These are phyloP conservation scores for Colletotrichum sp. DNA, from an alignment of 2,329 filamentous ascomycete genomes.

Conservation along the genomic window DNA sequence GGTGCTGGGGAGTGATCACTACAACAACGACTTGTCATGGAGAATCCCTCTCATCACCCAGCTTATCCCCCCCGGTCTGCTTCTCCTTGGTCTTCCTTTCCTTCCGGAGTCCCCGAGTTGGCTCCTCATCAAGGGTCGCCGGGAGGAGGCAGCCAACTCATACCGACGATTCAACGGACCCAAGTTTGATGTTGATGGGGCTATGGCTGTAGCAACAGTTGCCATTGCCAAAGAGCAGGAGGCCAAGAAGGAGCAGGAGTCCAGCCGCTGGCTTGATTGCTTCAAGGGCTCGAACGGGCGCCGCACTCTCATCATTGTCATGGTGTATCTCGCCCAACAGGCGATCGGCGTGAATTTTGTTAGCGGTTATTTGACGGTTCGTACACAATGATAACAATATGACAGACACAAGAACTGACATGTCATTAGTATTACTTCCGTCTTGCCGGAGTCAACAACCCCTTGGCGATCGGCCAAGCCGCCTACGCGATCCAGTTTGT, in stretches of 20 bases:
- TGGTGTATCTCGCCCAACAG: constrained; percentile 36
- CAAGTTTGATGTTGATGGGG: constrained; percentile 28
- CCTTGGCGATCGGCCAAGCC: constrained; percentile 31
- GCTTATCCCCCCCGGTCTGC: constrained; percentile 28
- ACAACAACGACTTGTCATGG: constrained; percentile 30
- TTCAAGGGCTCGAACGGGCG: constrained; percentile 31
- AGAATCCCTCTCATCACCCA: constrained; percentile 34
- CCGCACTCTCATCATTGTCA: constrained; percentile 32
- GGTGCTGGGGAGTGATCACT: constrained; percentile 1
- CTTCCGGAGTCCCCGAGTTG: constrained; percentile 26
- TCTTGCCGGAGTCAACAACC: constrained; percentile 31
- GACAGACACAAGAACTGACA: not conserved
- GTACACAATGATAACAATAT: not conserved
- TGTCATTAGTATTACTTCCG: constrained; percentile 28
- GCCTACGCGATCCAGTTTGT: constrained; percentile 33
- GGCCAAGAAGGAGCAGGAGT: constrained; percentile 24
- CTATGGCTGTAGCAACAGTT: constrained; percentile 24
- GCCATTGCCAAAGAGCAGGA: constrained; percentile 28
- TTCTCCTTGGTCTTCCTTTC: constrained; percentile 26
- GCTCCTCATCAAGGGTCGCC: constrained; percentile 23
- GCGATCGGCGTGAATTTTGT: constrained; percentile 35
- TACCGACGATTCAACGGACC: constrained; percentile 30
- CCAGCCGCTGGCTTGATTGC: constrained; percentile 29
- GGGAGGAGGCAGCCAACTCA: constrained; percentile 23
- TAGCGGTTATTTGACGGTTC: constrained; percentile 29